Percentiles rank a stretch among this genome's conserved stretches.
Evolutionary conservation across 108 stramenopile genomes (phyloP).

Genomic region (Cyclotella cryptica): DNA sequence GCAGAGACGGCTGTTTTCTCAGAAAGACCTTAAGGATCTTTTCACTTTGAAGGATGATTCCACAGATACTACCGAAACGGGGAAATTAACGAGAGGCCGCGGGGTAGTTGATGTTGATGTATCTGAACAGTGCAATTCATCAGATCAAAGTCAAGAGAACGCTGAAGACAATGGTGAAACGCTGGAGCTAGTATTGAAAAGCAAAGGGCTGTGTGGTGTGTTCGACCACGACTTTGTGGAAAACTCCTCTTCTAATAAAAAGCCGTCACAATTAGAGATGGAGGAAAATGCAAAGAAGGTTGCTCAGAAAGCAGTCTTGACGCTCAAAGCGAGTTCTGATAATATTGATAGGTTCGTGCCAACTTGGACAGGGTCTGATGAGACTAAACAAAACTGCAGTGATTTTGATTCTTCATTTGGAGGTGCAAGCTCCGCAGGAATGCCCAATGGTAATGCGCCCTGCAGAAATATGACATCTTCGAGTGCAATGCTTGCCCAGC

Average conservation of each 20-base stretch:
- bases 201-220: constrained; percentile 80
- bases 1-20: constrained; percentile 90
- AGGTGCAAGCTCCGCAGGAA: constrained; percentile 21
- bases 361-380: constrained; percentile 73
- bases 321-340: constrained; percentile 61
- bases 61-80: constrained; percentile 72
- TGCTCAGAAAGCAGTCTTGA: constrained; percentile 65
- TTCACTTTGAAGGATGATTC: constrained; percentile 87
- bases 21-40: constrained; percentile 88
- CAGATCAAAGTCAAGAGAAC: constrained; percentile 20
- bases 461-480: constrained; percentile 40
- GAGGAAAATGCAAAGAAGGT: constrained; percentile 76
- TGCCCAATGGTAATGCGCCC: not conserved
- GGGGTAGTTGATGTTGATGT: constrained; percentile 61
- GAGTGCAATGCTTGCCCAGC: constrained; percentile 60
- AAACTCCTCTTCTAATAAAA: constrained; percentile 45
- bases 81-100: constrained; percentile 65
- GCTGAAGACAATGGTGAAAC: constrained; percentile 54
- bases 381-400: constrained; percentile 37
- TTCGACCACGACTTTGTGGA: constrained; percentile 70
- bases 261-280: constrained; percentile 68
- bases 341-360: constrained; percentile 53
- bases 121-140: constrained; percentile 26
- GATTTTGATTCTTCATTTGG: constrained; percentile 29
- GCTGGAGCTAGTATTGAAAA: constrained; percentile 73